Base-by-base conservation (phyloP, 2,329 filamentous ascomycete genomes). In the Cladophialophora carrionii region DNA sequence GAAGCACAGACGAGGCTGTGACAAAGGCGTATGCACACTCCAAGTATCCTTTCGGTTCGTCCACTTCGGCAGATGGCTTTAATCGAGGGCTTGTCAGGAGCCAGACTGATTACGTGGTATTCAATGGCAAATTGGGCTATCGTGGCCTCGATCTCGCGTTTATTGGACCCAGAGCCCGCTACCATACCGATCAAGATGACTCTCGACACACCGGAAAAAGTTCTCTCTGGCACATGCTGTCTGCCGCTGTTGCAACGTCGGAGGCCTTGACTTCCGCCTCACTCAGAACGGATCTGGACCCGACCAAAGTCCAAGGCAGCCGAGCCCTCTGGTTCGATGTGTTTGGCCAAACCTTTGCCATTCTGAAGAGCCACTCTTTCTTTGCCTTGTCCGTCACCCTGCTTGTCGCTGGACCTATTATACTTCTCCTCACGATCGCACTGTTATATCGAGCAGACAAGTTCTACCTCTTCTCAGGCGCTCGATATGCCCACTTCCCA, bases 201-300 rank as follows among this genome's bases (percentile, higher is more conserved):
- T 83, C 88, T 2, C 86, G 86, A 46, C 92, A 97, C 76, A 90
- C 92, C 1, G 83, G 77, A 62, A 74, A 76, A 64, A 80, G 84
- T 57, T 87, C 86, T 2, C 78, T 98, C 22, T 98, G 93, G 93
- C 93, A 98, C 76, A 98, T 99, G 95, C 82, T 99, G 43, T 96
- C 91, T 43, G 88, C 88, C 14, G 87, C 92, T 5, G 79, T 97
- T 26, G 85, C 88, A 6, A 95, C 93, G 0, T 87, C 91, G 24
- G 83, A 88, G 72, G 83, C 83, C 1, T 82, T 98, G 51, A 88
- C 91, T 0, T 85, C 86, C 14, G 86, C 91, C 70, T 87, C 84
- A 10, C 37, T 68, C 46, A 62, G 20, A 43, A 68, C 68, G 22
- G 67, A 69, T 41, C 43, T 64, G 12, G 57, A 66, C 3, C 64